Conservation (phyloP, 2,329 filamentous ascomycete genomes). For the Aureobasidium sp. region DNA sequence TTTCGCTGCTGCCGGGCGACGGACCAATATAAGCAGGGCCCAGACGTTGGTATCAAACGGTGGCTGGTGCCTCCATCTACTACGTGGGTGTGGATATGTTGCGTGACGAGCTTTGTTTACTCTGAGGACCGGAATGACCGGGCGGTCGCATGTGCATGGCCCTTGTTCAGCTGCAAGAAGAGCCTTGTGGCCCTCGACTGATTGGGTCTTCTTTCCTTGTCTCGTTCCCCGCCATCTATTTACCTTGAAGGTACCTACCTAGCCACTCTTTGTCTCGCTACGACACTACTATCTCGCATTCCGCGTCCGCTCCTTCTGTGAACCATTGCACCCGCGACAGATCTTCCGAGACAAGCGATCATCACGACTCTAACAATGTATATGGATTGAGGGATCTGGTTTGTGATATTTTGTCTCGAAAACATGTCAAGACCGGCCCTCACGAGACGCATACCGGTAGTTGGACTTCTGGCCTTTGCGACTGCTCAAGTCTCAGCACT, state of each 20-base stretch:
- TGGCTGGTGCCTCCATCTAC: constrained; percentile 9
- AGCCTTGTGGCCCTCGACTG: constrained; percentile 1
- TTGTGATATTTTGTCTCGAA: constrained; percentile 1
- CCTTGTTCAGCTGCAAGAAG: constrained; percentile 11
- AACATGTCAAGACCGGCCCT: constrained; percentile 9
- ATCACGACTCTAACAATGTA: neutral
- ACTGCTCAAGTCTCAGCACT: constrained; percentile 19
- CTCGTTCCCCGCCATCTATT: constrained; percentile 13
- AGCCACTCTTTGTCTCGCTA: constrained; percentile 13
- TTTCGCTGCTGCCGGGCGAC: constrained; percentile 7
- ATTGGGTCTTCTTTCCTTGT: neutral
- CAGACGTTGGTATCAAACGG: constrained; percentile 14
- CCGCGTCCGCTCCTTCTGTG: constrained; percentile 4
- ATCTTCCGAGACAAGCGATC: neutral
- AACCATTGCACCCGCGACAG: constrained; percentile 9
- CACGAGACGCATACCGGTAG: neutral
- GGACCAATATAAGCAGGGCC: constrained; percentile 4
- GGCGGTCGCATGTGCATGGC: constrained; percentile 9
- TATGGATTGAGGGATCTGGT: constrained; percentile 4
- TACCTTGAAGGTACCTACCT: constrained; percentile 13
- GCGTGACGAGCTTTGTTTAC: constrained; percentile 16
- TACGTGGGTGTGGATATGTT: neutral
- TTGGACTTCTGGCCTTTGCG: constrained; percentile 11
- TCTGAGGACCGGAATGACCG: constrained; percentile 11
- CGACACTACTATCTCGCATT: constrained; percentile 6